Conservation (phyloP, 1,139 yeast genomes). For the Pichia terricola region DNA sequence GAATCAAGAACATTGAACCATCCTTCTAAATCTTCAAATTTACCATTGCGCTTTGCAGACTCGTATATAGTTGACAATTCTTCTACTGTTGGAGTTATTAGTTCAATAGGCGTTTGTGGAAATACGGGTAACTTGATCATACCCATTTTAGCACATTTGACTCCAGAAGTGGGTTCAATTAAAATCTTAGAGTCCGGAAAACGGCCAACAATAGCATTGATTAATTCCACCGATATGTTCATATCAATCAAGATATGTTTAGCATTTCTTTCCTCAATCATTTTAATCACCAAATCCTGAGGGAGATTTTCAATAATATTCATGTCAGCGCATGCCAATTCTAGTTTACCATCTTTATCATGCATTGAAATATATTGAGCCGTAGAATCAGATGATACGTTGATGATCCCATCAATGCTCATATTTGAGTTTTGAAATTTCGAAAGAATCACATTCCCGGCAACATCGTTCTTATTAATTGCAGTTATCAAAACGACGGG, state of each 20-base stretch:
- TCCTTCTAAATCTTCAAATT: slow-evolving; percentile 45
- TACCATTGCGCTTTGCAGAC: slow-evolving; percentile 37
- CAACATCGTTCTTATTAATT: slow-evolving; percentile 48
- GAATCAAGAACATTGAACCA: slow-evolving; percentile 75
- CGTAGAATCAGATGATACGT: slow-evolving; percentile 28
- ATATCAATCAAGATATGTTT: slow-evolving; percentile 54
- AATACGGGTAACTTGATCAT: slow-evolving; percentile 22
- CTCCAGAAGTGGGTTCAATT: slow-evolving; percentile 70
- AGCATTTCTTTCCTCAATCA: slow-evolving; percentile 31
- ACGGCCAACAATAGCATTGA: slow-evolving; percentile 31
- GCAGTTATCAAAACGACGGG: slow-evolving; percentile 42
- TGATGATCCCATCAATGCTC: slow-evolving; percentile 16
- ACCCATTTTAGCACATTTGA: slow-evolving; percentile 42
- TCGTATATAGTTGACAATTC: slow-evolving; percentile 51
- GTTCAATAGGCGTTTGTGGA: slow-evolving; percentile 30
- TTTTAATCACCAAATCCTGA: slow-evolving; percentile 30
- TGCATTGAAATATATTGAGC: slow-evolving; percentile 73
- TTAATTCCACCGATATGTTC: slow-evolving; percentile 42
- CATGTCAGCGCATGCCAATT: slow-evolving; percentile 85
- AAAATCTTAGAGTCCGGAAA: slow-evolving; percentile 25
- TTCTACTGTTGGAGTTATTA: slow-evolving; percentile 59
- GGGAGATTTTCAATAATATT: slow-evolving; percentile 47
- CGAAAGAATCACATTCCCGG: slow-evolving; percentile 37
- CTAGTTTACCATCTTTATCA: slow-evolving; percentile 48
- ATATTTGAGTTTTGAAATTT: slow-evolving; percentile 16